These are phyloP conservation scores for Globisporangium middletonii DNA, from an alignment of 352 stramenopile genomes.

Conservation along the genomic window DNA sequence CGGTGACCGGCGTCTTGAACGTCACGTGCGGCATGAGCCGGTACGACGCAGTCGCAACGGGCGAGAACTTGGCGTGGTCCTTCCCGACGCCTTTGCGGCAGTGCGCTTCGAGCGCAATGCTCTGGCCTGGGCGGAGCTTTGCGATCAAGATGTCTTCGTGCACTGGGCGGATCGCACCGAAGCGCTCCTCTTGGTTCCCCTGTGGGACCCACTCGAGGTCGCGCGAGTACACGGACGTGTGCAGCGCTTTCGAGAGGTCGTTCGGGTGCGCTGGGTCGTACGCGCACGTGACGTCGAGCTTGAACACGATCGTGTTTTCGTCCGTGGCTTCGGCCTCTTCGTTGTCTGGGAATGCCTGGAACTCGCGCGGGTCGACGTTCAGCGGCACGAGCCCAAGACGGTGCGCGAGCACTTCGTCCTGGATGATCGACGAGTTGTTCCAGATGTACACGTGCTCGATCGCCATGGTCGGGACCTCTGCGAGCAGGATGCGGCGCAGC, in stretches of 20 bases:
- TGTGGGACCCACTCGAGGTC: conserved; percentile 96
- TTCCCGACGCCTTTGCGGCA: conserved; percentile 94
- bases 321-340: conserved; percentile 90
- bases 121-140: conserved; percentile 95
- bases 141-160: conserved; percentile 96
- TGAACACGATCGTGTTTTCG: conserved; percentile 96
- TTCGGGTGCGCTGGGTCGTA: conserved; percentile 59
- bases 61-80: conserved; percentile 97
- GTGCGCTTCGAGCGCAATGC: conserved; percentile 94
- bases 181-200: conserved; percentile 92
- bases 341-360: conserved; percentile 81
- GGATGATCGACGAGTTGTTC: conserved; percentile 93
- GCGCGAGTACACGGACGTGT: conserved; percentile 83
- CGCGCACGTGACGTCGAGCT: conserved; percentile 90
- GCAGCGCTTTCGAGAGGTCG: conserved; percentile 16
- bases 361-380: conserved; percentile 79
- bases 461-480: conserved; percentile 91
- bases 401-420: conserved; percentile 91
- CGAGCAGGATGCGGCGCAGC: conserved; percentile 86
- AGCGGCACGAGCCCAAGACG: conserved; percentile 85
- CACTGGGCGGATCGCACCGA: conserved; percentile 80
- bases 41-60: conserved; percentile 95
- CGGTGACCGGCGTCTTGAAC: conserved; percentile 57
- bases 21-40: conserved; percentile 86
- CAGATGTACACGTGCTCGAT: conserved; percentile 94